These are phyloP conservation scores for Aspergillus sclerotialis DNA, from an alignment of 2,329 filamentous ascomycete genomes.

Conservation along the genomic window DNA sequence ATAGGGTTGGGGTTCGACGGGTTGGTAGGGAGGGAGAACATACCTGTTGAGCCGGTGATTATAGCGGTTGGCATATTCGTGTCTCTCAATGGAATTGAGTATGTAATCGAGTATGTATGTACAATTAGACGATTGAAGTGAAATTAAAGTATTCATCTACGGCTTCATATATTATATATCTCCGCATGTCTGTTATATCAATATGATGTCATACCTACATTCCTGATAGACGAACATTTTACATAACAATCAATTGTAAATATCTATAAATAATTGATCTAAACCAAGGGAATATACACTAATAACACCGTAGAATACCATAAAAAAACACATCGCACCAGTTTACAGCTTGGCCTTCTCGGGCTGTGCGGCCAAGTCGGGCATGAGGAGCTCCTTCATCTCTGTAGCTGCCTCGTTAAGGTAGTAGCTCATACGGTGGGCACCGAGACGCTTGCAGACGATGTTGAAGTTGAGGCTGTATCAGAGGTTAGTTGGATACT, in stretches of 20 bases:
- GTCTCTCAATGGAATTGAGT: too few species aligned
- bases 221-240: not conserved
- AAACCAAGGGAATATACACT: not conserved
- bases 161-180: too few species aligned
- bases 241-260: not conserved
- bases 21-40: too few species aligned
- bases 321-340: constrained; percentile 2
- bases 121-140: too few species aligned
- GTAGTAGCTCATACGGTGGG: constrained; percentile 90
- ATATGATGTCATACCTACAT: not conserved
- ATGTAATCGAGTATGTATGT: too few species aligned
- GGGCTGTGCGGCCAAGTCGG: constrained; percentile 59
- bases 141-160: too few species aligned
- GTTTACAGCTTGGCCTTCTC: constrained; percentile 80
- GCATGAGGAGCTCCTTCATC: constrained; percentile 76
- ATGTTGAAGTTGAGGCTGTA: constrained; percentile 92
- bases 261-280: not conserved
- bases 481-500: constrained; percentile 9
- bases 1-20: too few species aligned
- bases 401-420: constrained; percentile 89
- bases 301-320: not conserved
- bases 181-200: too few species aligned
- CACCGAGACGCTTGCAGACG: constrained; percentile 85
- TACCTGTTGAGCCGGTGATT: constrained; percentile 3
- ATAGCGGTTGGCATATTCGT: constrained; percentile 2